Evolutionary conservation across 352 stramenopile genomes (phyloP).

Genomic region (Vaucheria bursata): DNA sequence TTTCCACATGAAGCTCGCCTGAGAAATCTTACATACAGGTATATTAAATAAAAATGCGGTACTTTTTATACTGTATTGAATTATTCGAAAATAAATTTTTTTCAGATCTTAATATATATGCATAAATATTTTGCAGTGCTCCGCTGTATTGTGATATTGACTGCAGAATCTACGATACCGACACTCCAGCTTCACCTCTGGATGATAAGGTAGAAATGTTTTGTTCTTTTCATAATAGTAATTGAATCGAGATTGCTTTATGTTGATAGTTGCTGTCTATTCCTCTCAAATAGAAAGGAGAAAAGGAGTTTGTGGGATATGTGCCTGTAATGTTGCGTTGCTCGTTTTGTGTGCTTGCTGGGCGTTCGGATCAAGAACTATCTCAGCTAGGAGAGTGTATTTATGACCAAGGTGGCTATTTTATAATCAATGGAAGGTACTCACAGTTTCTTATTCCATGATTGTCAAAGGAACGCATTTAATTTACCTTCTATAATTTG

Average conservation of each 20-base stretch:
- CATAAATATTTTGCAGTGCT: conserved; percentile 55
- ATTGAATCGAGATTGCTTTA: no score
- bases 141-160: conserved; percentile 96
- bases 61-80: no score
- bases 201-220: conserved; percentile 4
- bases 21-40: conserved; percentile 95
- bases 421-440: conserved; percentile 86
- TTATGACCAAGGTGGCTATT: conserved; percentile 99
- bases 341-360: conserved; percentile 63
- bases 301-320: conserved; percentile 91
- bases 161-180: conserved; percentile 50
- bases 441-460: no score
- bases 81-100: no score
- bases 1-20: conserved; percentile 97
- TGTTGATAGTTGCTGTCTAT: no score
- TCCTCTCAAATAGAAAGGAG: conserved; percentile 9
- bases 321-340: conserved; percentile 93
- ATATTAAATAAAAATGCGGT: no score
- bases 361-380: conserved; percentile 69
- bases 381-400: conserved; percentile 95
- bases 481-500: no score
- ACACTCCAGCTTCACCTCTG: not conserved
- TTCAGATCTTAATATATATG: no score
- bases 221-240: not conserved
- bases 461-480: no score